Evolutionary conservation across 2,329 filamentous ascomycete species (phyloP), one percentile per base, ranked within the genome.

Genomic region (Aspergillus viridinutans): DNA sequence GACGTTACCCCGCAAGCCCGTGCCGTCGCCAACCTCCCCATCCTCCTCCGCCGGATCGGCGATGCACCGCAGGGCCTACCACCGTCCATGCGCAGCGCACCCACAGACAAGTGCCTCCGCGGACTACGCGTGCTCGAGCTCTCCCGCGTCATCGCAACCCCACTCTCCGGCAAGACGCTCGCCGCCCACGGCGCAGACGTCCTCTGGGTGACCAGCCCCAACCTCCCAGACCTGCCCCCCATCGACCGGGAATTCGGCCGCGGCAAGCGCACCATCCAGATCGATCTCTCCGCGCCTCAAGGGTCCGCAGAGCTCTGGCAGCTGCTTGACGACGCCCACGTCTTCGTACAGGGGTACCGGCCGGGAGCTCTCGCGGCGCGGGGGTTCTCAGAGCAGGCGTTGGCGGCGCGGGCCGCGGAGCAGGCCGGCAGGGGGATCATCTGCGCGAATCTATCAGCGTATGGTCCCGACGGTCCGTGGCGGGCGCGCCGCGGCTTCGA

Each of bases 381-480:
- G 21, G 80, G 81, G 0, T 62, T 81, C 3, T 72, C 74, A 1
- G 62, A 70, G 0, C 69, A 73, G 6, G 70, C 74, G 0, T 64
- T 84, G 0, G 61, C 67, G 1, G 60, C 64, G 23, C 50, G 72
- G 3, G 80, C 79, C 25, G 74, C 80, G 0, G 5, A 53, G 32
- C 58, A 56, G 8, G 71, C 25, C 4, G 25, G 70, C 2, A 72
- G 56, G 6, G 71, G 70, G 1, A 72, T 85, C 12, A 72, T 85
- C 26, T 70, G 76, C 5, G 82, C 81, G 2, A 83, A 76, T 51
- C 61, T 85, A 23, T 82, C 80, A 0, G 82, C 83, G 0, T 85
- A 80, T 57, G 82, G 81, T 0, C 72, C 76, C n/a, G n/a, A n/a
- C n/a, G 81, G 82, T 0, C 79, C 79, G 0, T 82, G 80, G 80